Base-by-base conservation (phyloP, 176 grass and related monocot genomes). In the Carex pumila region DNA sequence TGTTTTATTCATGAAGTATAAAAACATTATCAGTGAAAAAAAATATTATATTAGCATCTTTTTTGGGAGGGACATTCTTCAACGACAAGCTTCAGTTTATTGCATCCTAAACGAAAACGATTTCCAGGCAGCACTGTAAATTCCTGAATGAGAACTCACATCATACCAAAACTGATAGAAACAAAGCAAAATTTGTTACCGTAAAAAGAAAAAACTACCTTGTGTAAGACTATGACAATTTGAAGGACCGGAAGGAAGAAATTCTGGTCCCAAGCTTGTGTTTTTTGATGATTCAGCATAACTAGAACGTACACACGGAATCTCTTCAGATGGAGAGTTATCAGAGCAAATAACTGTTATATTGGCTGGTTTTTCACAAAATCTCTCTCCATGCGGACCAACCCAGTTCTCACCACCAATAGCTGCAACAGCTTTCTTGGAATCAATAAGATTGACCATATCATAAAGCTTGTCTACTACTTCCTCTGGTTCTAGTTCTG, bases 401-500 rank as follows among this genome's bases (percentile, higher is more conserved):
- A 57, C 49, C 52, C 50, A 56, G 56, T 31, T 57, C 22, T 78
- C 52, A 5, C 11, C 34, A 57, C 52, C 73, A 31, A 78, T 34
- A 78, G 50, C 12, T 8, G 29, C 12, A 56, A 57, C 25, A 56
- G 9, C 52, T 78, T 78, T 56, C 73, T 78, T 78, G n/a, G 52
- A 57, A 32, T 78, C 50, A 78, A 7, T 57, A 57, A 6, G 12
- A 54, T 32, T 31, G 14, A 78, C 73, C 22, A 78, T 78, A 34
- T 78, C 73, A 57, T 34, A 57, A 57, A 32, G 73, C 52, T 78
- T 55, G 6, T 78, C 62, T 61, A 76, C 14, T 56, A 52, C 25
- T 32, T 81, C 22, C 65, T 90, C 72, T 80, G 74, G 82, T 69
- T 67, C 59, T 61, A 32, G 10, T 80, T 78, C 83, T 72, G 71